Base-by-base conservation (phyloP, 1,139 yeast species). In the Blastobotrys arbuscula region DNA sequence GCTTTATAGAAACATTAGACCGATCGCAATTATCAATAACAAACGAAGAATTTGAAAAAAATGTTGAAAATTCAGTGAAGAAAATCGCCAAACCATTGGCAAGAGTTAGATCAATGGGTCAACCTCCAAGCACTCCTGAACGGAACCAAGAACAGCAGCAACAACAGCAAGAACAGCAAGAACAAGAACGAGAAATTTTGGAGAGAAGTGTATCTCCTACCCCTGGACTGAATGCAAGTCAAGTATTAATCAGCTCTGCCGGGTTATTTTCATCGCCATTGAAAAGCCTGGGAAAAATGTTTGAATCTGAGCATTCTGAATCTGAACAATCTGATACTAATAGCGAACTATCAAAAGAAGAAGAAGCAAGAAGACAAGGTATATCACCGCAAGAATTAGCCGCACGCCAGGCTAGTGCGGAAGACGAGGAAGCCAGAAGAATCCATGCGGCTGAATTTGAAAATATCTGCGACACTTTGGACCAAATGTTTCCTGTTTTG, bases 401-500 rank as follows among this genome's bases (percentile, higher is more conserved):
- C 1, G 72, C 72, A 1, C 56, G 66, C n/a, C 69, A 65, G 48
- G 65, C 64, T 8, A 67, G 72, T 20, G 67, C 68, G 2, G 72
- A 69, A 42, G 71, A 68, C 43, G 62, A 60, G 39, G 64, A 65
- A 41, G 69, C 70, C 2, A 62, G 63, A 51, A 53, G 69, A 44
- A 59, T 67, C 24, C 61, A 66, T 44, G 61, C 65, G 39, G 61
- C 66, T 48, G 79, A 78, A 53, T 69, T 68, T 43, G 66, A 67
- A 33, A 70, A 71, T 31, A 73, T 74, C 12, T 62, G 73, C 10
- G 69, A 68, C 3, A 77, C 78, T 2, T 70, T 89, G 45, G 69
- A 69, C 28, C 82, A 81, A 49, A 85, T 89, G 79, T 88, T 89
- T 66, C 95, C 96, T 1, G 72, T 71, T 34, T 69, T 88, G 51